phyloP scores from a whole-genome alignment of 2,329 filamentous ascomycete species.

The Karstenula rhodostoma region DNA sequence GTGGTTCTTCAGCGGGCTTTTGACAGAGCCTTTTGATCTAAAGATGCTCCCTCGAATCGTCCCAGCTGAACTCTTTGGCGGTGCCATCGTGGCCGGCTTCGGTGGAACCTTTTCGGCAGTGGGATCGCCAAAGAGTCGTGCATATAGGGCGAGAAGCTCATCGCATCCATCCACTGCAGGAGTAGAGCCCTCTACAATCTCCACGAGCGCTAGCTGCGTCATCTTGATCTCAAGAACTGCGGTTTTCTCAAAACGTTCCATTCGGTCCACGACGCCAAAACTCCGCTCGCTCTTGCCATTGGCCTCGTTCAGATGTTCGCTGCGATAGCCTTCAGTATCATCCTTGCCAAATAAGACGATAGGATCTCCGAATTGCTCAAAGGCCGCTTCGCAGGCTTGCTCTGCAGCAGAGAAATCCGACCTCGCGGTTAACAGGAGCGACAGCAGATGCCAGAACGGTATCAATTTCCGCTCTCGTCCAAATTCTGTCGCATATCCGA shows the following conservation, averaged over 20 bases:
- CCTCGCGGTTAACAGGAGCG: conserved; percentile 82
- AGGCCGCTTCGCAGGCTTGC: conserved; percentile 85
- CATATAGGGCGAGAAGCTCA: conserved; percentile 83
- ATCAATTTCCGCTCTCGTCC: conserved; percentile 70
- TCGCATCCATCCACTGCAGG: conserved; percentile 88
- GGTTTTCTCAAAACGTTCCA: conserved; percentile 86
- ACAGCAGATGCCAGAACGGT: conserved; percentile 89
- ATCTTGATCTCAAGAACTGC: conserved; percentile 93
- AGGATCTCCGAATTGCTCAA: conserved; percentile 85
- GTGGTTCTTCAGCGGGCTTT: conserved; percentile 28
- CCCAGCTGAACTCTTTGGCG: conserved; percentile 67
- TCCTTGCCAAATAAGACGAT: conserved; percentile 72
- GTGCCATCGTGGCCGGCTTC: conserved; percentile 59
- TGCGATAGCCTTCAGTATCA: conserved; percentile 62
- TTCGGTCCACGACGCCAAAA: conserved; percentile 73
- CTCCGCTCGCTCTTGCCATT: conserved; percentile 24
- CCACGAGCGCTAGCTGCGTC: conserved; percentile 86
- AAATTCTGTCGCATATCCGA: conserved; percentile 40
- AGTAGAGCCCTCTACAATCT: conserved; percentile 82
- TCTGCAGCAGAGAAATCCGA: conserved; percentile 84
- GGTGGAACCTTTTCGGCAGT: conserved; percentile 45
- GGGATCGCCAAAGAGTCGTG: conserved; percentile 77
- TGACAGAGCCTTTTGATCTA: conserved; percentile 55
- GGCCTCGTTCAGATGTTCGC: conserved; percentile 68
- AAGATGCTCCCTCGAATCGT: conserved; percentile 82